Base-by-base conservation (phyloP, 371 early-diverging fungal species). In the Syncephalastrum monosporum region DNA sequence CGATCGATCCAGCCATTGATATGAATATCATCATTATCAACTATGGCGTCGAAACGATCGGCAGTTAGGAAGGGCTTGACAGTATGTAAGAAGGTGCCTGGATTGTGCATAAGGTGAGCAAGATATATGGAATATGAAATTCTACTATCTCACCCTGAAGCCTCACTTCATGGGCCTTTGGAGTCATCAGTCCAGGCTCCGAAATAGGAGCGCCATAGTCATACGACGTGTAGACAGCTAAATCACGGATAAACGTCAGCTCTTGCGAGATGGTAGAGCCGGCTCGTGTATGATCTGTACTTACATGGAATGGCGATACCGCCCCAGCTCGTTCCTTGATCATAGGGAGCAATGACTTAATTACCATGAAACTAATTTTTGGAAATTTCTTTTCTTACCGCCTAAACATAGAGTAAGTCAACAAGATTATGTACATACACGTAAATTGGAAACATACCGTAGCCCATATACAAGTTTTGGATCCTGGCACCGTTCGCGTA, bases 1-100 rank as follows among this genome's bases (percentile, higher is more conserved):
- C 57, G 42, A 47, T 51, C 52, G 17, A 48, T 45, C n/a, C 56
- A 50, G 23, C 57, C 61, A 44, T 57, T 49, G 19, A 60, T 46
- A 12, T 47, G 56, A 21, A 65, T 60, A 38, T 29, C 55, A 42
- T 53, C 47, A 41, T 59, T 48, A 10, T 59, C 58, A 1, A 12
- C 15, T 21, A 29, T 45, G 19, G 59, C 53, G 5, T 27, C 4
- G 42, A 59, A 59, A 16, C 41, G 25, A 3, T 59, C 24, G 21
- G 65, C 61, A 3, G 65, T 45, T 25, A 46, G 27, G 49, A 65
- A 60, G 3, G 60, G 57, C 12, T 60, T 65, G 42, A 60, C 61
- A 17, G 56, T 60, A 21, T 60, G 56, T 5, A 60, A n/a, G 51
- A 65, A 65, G 5, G 60, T 53, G n/a, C 43, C 65, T 65, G 29